Evolutionary conservation across 345 rosid species (phyloP), one percentile per base, ranked within the genome.

Genomic region (Chamaenerion angustifolium): DNA sequence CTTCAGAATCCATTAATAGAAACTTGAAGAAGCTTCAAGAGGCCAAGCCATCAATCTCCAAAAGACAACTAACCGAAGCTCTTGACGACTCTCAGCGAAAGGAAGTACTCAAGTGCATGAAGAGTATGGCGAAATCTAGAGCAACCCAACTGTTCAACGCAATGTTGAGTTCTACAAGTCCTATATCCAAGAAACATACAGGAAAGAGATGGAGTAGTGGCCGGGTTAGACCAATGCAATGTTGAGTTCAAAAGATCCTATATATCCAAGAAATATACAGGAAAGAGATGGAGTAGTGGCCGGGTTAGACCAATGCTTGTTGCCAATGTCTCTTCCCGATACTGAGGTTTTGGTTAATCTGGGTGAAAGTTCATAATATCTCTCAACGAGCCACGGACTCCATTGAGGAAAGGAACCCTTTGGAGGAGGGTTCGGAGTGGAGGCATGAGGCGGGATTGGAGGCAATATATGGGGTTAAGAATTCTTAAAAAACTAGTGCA

Each of bases 221-320:
- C 9, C 69, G 76, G 14, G 69, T 69, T 3, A 62, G 67, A n/a
- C n/a, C 64, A 61, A 72, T 31, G 71, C 73, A 15, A 19, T 77
- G 64, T 21, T 27, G 13, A 44, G 54, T 35, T 25, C 51, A 0
- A 47, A 8, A 21, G 9, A 45, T 40, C 48, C 55, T 47, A 58
- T 27, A n/a, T n/a, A 35, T 46, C 63, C 41, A 15, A 52, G 15
- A 49, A 54, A 56, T 60, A 64, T 57, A 12, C 16, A 6, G 51
- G 42, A 40, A 76, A 58, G 58, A 63, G 46, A 53, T 62, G 54
- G 51, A 4, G 18, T 43, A 52, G 62, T 49, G 63, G 68, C 9
- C 69, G 76, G 14, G 69, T 69, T 3, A 62, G 67, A 54, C 72
- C 68, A 57, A 66, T 60, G 57, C 52, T 48, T 18, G 68, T 67